Conservation (phyloP, 2,329 filamentous ascomycete genomes). For the Thelonectria blattea region DNA sequence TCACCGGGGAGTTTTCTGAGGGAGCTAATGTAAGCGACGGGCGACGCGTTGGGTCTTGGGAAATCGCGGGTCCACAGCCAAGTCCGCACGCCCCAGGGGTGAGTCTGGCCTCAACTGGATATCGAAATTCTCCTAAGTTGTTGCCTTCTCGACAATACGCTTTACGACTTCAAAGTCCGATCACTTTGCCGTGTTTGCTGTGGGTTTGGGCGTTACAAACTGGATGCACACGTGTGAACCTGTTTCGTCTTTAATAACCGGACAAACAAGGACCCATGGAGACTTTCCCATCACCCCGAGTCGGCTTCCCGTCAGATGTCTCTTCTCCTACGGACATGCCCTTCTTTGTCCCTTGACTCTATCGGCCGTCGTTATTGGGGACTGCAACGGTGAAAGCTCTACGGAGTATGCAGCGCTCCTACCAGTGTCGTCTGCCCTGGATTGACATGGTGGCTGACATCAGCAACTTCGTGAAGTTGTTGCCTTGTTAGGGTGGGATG, state of each 20-base stretch:
- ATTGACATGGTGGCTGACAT: slow-evolving; percentile 30
- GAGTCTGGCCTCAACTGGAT: background rate
- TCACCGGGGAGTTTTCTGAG: slow-evolving; percentile 6
- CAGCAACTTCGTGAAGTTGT: slow-evolving; percentile 13
- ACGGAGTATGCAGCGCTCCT: background rate
- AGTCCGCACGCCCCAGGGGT: slow-evolving; percentile 6
- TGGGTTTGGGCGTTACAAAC: background rate
- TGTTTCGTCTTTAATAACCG: background rate
- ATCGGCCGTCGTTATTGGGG: background rate
- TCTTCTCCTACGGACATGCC: no score
- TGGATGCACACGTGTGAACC: background rate
- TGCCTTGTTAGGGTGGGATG: background rate
- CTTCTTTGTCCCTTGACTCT: background rate
- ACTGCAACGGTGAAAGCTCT: background rate
- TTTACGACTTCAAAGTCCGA: background rate
- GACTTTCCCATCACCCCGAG: background rate
- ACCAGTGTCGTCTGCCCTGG: background rate
- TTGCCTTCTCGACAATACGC: background rate
- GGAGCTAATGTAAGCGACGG: background rate
- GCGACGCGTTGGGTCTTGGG: background rate
- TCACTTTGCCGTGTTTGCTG: background rate
- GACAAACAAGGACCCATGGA: background rate
- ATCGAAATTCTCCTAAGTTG: no score
- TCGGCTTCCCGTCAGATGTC: background rate
- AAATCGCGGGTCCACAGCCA: slow-evolving; percentile 4